Base-by-base conservation (phyloP, 1,284 basidiomycete genomes). In the Leccinum pallidistipes region DNA sequence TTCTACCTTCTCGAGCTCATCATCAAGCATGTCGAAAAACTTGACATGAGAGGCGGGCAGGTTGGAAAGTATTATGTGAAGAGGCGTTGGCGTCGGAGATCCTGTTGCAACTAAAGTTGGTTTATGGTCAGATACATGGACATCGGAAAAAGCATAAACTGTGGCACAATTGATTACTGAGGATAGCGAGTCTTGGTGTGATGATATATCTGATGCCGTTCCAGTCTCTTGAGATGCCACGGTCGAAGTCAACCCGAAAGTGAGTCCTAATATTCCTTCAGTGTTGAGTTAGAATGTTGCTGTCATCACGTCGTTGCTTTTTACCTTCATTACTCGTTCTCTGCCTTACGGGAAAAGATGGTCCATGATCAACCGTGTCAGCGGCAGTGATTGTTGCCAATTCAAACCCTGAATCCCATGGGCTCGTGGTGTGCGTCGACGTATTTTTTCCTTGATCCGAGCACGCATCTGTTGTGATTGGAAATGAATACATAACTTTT, bases 1-100 rank as follows among this genome's bases (percentile, higher is more conserved):
- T 69, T 95, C 89, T 18, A 95, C 85, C 78, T 97, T 94, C 58
- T 88, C 85, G 0, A 96, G 78, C 72, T 97, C 87, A 0, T 71
- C 71, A 65, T 95, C 90, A 1, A 97, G 80, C 45, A 85, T 80
- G 6, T 85, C 81, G 65, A 97, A 91, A 77, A 95, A 97, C 3
- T 80, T 80, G 50, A 78, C 73, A 69, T 95, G 88, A 32, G 83
- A 78, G 0, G 85, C 80, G 3, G 83, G 80, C 21, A 92, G 76
- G 8, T 80, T 74, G 2, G 80, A 77, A 5, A 87, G 68, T 7
- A 91, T 73, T 29, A 84, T 79, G 18, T 78, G 77, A 11, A 90
- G 65, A 6, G 85, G 78, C 5, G 81, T 68, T 3, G 70, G 66
- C 6, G 55, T 2, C 3, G 34, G 43, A 4, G 47, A 5, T 47